Evolutionary conservation across 129 eudicot genomes (phyloP).

Genomic region (Kitagawia praeruptora): DNA sequence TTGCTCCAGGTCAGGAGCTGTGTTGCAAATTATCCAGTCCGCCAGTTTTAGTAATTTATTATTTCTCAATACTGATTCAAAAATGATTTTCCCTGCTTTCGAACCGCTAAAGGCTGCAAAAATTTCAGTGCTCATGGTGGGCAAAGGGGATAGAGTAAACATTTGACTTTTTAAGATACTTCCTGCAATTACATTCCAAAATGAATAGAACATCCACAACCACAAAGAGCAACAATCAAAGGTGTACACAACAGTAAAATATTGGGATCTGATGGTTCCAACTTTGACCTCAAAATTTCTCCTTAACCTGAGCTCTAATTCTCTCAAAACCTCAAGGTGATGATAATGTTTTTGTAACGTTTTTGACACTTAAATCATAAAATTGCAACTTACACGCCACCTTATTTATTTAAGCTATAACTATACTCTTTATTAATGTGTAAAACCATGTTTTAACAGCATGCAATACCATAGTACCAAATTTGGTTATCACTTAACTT

Average conservation of each 20-base stretch:
- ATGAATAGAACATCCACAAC: no score
- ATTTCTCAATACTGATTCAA: not conserved
- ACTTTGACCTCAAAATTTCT: not conserved
- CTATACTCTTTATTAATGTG: no score
- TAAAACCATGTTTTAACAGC: no score
- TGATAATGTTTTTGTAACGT: not conserved
- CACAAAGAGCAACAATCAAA: not conserved
- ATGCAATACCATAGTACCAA: no score
- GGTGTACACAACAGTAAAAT: not conserved
- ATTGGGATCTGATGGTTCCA: not conserved
- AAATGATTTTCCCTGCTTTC: constrained; percentile 8
- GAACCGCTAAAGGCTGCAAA: constrained; percentile 17
- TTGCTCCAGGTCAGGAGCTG: constrained; percentile 26
- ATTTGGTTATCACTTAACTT: no score
- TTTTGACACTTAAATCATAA: not conserved
- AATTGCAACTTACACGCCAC: no score
- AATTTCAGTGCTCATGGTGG: constrained; percentile 18
- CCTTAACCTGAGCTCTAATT: not conserved
- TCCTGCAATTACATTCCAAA: constrained; percentile 15
- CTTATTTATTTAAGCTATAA: no score
- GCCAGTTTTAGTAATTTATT: constrained; percentile 8
- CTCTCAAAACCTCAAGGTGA: not conserved
- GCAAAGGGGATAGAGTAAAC: constrained; percentile 23
- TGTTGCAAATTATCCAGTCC: constrained; percentile 28
- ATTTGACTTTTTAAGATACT: constrained; percentile 5